Conservation (phyloP, 768 basidiomycete genomes). For the Pleurotus salmoneostramineus region DNA sequence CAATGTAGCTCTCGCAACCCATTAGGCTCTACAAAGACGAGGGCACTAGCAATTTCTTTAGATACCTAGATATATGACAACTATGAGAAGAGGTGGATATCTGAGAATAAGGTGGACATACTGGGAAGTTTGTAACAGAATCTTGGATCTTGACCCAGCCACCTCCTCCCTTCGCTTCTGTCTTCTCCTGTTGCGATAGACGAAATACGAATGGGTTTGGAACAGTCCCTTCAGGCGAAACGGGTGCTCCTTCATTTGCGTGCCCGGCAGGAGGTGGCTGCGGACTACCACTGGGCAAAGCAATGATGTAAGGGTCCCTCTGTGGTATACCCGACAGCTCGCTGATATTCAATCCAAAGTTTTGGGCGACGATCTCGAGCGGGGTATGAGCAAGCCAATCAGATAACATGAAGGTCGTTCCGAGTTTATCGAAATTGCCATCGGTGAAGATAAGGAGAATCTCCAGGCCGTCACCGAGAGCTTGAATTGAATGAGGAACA, state of each 20-base stretch:
- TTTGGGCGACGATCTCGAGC: constrained; percentile 12
- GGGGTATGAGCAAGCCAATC: constrained; percentile 16
- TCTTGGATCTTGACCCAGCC: constrained; percentile 16
- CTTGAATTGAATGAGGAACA: constrained; percentile 14
- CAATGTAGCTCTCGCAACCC: constrained; percentile 14
- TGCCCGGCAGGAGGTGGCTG: constrained; percentile 13
- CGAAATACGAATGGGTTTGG: constrained; percentile 14
- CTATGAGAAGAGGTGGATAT: not conserved
- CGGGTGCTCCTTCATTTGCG: constrained; percentile 9
- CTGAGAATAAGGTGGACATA: not conserved
- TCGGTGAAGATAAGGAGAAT: constrained; percentile 14
- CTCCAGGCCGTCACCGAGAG: constrained; percentile 12
- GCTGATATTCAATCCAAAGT: constrained; percentile 12
- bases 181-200: constrained; percentile 11
- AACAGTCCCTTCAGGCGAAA: constrained; percentile 12
- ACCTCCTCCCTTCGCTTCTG: constrained; percentile 13
- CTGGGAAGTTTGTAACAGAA: constrained; percentile 13
- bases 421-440: constrained; percentile 12
- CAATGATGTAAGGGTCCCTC: constrained; percentile 13
- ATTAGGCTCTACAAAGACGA: constrained; percentile 13
- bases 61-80: not conserved
- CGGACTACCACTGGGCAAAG: constrained; percentile 7
- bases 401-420: constrained; percentile 15
- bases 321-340: constrained; percentile 11
- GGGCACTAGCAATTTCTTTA: constrained; percentile 12